Evolutionary conservation across 2,329 filamentous ascomycete genomes (phyloP), one percentile per base, ranked within the genome.

Genomic region (Hypoxylon sp.): DNA sequence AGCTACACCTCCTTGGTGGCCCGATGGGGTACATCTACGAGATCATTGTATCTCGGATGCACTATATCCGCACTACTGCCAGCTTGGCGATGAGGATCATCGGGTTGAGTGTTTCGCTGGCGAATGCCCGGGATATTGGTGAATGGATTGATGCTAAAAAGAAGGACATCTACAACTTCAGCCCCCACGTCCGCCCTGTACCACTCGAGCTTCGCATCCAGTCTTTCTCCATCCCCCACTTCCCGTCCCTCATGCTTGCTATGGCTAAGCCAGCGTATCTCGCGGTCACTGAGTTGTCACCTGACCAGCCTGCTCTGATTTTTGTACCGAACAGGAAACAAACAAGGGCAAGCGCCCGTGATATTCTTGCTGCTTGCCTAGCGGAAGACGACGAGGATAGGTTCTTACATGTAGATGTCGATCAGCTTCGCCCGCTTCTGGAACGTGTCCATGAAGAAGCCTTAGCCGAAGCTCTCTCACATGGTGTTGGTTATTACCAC

Each of bases 141-240:
- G 96, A 98, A 81, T 99, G 96, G 96, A 94, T 99, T 72, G 96
- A 97, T 72, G 96, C 95, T 6, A 97, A 90, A 79, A 98, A 98
- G 83, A 96, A 99, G 78, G 97, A 96, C 52, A 97, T 97, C 70
- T 99, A 95, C 86, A 99, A 99, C 82, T 99, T 99, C 83, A 97
- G 93, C 74, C 96, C 96, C 1, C 91, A 95, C 75, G 90, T 95
- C 67, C 91, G 97, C 62, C 92, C 94, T 1, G 89, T 98, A 17
- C 94, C 95, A 21, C 83, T 99, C 32, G 95, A 98, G 79, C 87
- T 99, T 63, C 94, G 98, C 78, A 91, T 99, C 51, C 96, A 99
- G 80, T 95, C 94, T 0, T 99, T 96, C 82, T 93, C 91, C 28
- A 97, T 97, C 66, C 94, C 97, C 50, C 97, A 99, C 78, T 98